A percentile compares a stretch with the other conserved stretches of the same genome.
These are phyloP conservation scores for Candida manassasensis DNA, from an alignment of 805 yeast species.

Conservation along the genomic window DNA sequence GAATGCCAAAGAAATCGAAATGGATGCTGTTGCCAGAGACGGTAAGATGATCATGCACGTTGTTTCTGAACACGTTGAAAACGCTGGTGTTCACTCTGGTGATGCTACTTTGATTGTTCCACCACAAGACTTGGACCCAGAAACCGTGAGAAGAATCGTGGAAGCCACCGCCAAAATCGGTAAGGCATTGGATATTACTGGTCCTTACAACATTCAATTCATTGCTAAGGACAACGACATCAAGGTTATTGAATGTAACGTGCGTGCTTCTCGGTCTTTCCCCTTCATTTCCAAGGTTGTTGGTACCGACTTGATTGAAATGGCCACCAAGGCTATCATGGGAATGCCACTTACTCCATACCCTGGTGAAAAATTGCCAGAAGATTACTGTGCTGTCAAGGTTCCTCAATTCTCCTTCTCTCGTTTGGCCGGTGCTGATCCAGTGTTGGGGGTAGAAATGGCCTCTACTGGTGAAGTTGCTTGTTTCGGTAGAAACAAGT, in stretches of 20 bases:
- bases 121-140: slow-evolving; percentile 90
- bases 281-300: slow-evolving; percentile 97
- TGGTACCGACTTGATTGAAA: slow-evolving; percentile 92
- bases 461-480: slow-evolving; percentile 99
- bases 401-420: slow-evolving; percentile 99
- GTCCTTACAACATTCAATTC: slow-evolving; percentile 96
- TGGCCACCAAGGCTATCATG: slow-evolving; percentile 94
- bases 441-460: slow-evolving; percentile 98
- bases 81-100: slow-evolving; percentile 99
- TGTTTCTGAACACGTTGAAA: slow-evolving; percentile 97
- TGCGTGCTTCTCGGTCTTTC: slow-evolving; percentile 98
- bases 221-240: slow-evolving; percentile 93
- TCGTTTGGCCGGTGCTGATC: slow-evolving; percentile 98
- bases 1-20: slow-evolving; percentile 95
- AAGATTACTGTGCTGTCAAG: slow-evolving; percentile 77
- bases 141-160: slow-evolving; percentile 85
- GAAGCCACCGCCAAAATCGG: slow-evolving; percentile 96
- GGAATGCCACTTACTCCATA: slow-evolving; percentile 85
- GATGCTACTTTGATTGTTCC: slow-evolving; percentile 97
- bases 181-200: slow-evolving; percentile 89
- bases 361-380: slow-evolving; percentile 85
- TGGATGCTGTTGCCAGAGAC: slow-evolving; percentile 96
- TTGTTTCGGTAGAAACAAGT: slow-evolving; percentile 90
- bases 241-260: slow-evolving; percentile 97
- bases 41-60: slow-evolving; percentile 96